Conservation (phyloP, 1,284 basidiomycete species). For the Phlebopus sp. region DNA sequence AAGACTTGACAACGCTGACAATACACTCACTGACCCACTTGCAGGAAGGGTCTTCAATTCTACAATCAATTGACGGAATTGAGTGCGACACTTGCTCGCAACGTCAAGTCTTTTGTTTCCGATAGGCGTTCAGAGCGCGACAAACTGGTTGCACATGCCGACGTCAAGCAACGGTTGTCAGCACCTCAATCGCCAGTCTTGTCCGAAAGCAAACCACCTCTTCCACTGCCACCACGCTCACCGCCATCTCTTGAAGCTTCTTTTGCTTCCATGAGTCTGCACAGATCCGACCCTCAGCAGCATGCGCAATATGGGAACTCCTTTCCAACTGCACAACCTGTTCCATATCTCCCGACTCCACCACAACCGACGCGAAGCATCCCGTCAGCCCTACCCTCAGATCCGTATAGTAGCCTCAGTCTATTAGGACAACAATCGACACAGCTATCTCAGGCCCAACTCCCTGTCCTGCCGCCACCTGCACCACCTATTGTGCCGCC, state of each 20-base stretch:
- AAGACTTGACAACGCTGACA: constrained; percentile 4
- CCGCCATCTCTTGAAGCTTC: constrained; percentile 44
- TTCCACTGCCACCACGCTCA: constrained; percentile 43
- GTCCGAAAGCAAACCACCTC: constrained; percentile 49
- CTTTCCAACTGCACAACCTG: constrained; percentile 33
- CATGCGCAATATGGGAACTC: constrained; percentile 23
- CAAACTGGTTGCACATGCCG: constrained; percentile 63
- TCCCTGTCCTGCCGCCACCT: constrained; percentile 21
- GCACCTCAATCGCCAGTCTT: constrained; percentile 39
- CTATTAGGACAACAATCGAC: constrained; percentile 35
- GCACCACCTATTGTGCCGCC: constrained; percentile 26
- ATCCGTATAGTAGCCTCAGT: constrained; percentile 54
- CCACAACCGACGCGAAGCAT: constrained; percentile 34
- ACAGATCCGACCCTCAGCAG: constrained; percentile 25
- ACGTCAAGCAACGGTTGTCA: constrained; percentile 64
- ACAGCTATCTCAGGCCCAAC: constrained; percentile 12
- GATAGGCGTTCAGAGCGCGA: constrained; percentile 73
- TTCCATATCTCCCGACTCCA: constrained; percentile 35
- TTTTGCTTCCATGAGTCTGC: constrained; percentile 51
- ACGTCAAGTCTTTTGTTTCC: constrained; percentile 62
- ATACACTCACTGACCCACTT: constrained; percentile 7
- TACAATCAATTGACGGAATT: constrained; percentile 81
- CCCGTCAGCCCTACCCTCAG: constrained; percentile 31
- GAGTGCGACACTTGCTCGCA: constrained; percentile 55
- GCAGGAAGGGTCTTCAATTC: constrained; percentile 83